phyloP scores from a whole-genome alignment of 176 grass and related monocot species.

The Themeda triandra region DNA sequence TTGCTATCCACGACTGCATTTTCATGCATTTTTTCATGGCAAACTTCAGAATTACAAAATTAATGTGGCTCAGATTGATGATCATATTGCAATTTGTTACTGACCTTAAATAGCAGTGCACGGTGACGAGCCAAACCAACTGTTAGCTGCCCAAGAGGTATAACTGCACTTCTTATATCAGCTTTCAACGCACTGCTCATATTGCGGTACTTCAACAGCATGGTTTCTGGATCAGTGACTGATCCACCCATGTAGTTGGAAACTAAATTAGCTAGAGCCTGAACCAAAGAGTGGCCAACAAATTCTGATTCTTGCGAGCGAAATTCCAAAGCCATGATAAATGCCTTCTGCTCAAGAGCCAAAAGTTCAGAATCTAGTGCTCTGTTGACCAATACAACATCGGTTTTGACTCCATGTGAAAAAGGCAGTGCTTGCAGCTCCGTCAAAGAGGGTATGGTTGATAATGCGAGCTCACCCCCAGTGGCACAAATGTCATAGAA shows the following conservation, averaged over 20 bases:
- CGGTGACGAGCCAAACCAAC: constrained; percentile 90
- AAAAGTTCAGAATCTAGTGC: constrained; percentile 64
- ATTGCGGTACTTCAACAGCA: constrained; percentile 47
- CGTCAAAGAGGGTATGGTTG: constrained; percentile 72
- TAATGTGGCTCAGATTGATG: constrained; percentile 1
- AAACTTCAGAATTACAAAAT: background rate
- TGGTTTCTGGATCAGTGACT: constrained; percentile 63
- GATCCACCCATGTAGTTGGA: constrained; percentile 84
- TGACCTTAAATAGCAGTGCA: constrained; percentile 94
- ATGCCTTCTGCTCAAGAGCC: constrained; percentile 71
- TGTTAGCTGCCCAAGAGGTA: constrained; percentile 70
- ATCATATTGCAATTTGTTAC: background rate
- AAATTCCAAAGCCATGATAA: constrained; percentile 51
- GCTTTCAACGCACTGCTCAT: constrained; percentile 47
- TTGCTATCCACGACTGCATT: background rate
- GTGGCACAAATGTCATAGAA: constrained; percentile 89
- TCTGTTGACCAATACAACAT: constrained; percentile 83
- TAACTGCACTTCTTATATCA: constrained; percentile 55
- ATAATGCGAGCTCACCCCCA: constrained; percentile 32
- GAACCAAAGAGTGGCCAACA: constrained; percentile 61
- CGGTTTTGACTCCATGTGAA: constrained; percentile 56
- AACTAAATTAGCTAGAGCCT: constrained; percentile 68
- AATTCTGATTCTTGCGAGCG: constrained; percentile 45
- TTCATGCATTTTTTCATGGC: background rate
- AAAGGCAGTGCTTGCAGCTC: constrained; percentile 52